Conservation (phyloP, 805 yeast genomes). For the Zygotorulaspora florentina region DNA sequence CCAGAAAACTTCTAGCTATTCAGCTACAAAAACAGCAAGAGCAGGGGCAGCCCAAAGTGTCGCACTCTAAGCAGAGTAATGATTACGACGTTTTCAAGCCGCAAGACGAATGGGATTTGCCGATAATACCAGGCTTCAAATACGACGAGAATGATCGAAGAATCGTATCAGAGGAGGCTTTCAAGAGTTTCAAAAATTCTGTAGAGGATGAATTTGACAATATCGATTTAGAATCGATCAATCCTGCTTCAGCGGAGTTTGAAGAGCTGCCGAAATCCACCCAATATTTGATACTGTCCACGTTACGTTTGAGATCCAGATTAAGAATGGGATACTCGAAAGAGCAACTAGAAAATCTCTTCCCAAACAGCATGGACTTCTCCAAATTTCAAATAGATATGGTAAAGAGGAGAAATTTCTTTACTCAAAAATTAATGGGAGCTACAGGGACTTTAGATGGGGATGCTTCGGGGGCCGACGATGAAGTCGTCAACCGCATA, state of each 20-base stretch:
- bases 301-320: slow-evolving; percentile 76
- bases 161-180: slow-evolving; percentile 68
- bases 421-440: slow-evolving; percentile 82
- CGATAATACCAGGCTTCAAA: slow-evolving; percentile 55
- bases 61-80: slow-evolving; percentile 5
- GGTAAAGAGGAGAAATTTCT: slow-evolving; percentile 86
- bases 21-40: slow-evolving; percentile 54
- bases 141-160: slow-evolving; percentile 62
- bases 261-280: slow-evolving; percentile 72
- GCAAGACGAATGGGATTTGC: slow-evolving; percentile 83
- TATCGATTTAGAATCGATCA: slow-evolving; percentile 65
- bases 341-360: slow-evolving; percentile 76
- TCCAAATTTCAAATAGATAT: slow-evolving; percentile 89
- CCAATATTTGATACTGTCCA: slow-evolving; percentile 83
- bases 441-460: slow-evolving; percentile 73
- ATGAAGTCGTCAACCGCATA: slow-evolving; percentile 43
- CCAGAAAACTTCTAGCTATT: slow-evolving; percentile 72
- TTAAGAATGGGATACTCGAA: slow-evolving; percentile 93
- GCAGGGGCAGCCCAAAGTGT: slow-evolving; percentile 1
- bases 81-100: slow-evolving; percentile 37
- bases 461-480: slow-evolving; percentile 34
- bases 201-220: slow-evolving; percentile 58
- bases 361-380: slow-evolving; percentile 84
- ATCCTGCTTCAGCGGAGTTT: slow-evolving; percentile 80
- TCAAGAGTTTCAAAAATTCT: slow-evolving; percentile 53